phyloP scores from a whole-genome alignment of 805 yeast species.

The Kazachstania taianensis region DNA sequence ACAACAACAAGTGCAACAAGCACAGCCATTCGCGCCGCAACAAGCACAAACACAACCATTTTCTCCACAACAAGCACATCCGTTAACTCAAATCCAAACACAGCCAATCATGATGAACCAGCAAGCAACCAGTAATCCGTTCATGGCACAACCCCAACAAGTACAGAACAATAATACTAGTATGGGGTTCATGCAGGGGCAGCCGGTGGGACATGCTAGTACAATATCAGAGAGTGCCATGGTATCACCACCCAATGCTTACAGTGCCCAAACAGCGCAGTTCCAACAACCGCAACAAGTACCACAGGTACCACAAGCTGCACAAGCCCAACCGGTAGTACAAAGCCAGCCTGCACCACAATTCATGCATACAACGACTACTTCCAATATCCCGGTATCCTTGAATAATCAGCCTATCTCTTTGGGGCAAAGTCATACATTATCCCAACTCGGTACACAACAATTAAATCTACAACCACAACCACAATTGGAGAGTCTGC shows the following conservation, averaged over 20 bases:
- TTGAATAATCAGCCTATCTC: too few relatives aligned
- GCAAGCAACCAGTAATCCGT: conserved; percentile 1
- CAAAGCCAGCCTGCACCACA: conserved; percentile 1
- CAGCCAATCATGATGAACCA: conserved; percentile 3
- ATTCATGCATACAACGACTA: conserved; percentile 1
- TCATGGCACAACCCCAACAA: conserved; percentile 2
- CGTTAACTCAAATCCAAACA: conserved; percentile 12
- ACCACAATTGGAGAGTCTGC: neutral
- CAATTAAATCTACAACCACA: too few relatives aligned
- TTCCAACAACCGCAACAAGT: conserved; percentile 2
- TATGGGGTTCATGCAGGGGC: too few relatives aligned
- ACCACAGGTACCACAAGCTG: conserved; percentile 1
- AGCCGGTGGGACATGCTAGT: too few relatives aligned
- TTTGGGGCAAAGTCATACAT: neutral
- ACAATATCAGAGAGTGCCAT: too few relatives aligned
- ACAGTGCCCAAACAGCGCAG: neutral
- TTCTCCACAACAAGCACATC: conserved; percentile 4
- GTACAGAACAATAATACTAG: too few relatives aligned
- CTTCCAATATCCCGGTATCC: too few relatives aligned
- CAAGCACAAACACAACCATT: conserved; percentile 5
- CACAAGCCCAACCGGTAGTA: conserved; percentile 2
- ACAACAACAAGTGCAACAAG: too few relatives aligned
- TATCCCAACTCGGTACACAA: neutral
- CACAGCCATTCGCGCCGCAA: conserved; percentile 5
- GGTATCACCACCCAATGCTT: too few relatives aligned